Base-by-base conservation (phyloP, 805 yeast genomes). In the Yamadazyma scolyti region DNA sequence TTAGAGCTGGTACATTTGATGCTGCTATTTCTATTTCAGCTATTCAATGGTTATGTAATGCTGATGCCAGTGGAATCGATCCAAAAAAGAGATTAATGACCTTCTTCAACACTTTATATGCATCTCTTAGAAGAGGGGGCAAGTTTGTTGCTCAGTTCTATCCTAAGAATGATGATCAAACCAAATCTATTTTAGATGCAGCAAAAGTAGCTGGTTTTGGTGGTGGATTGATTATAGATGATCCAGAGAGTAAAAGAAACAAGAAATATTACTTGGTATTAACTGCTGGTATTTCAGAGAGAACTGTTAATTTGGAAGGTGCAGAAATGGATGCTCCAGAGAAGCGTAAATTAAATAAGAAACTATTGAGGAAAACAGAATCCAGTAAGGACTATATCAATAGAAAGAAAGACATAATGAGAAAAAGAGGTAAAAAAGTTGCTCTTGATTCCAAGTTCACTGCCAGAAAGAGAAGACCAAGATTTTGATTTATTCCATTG, bases 11-110 rank as follows among this genome's bases (percentile, higher is more conserved):
- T 30, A 72, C 95, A 0, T 93, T 90, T 56, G 98, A 93, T 57
- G 97, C 97, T 1, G 97, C 95, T 1, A 85, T 93, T 19, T 82
- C 94, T 16, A 87, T 93, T 40, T 82, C 95, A 20, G 98, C 94
- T 9, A 88, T 93, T 30, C 98, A 93, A 58, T 93, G 98, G 98
- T 73, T 93, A 24, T 89, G 97, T 65, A 93, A 93, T 55, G 97
- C 97, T 2, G 98, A 93, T 56, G 72, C 86, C 5, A 59, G 86
- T 3, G 68, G 71, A 23, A 80, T 79, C 32, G 95, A 89, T 50
- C 98, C 98, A 14, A 81, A 82, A 52, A 73, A 72, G 48, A 76
- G 98, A 56, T 60, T 87, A 33, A 65, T 80, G 59, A 65, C 83
- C 27, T 93, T 93, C 50, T 93, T 93, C 71, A 83, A 84, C 56